Evolutionary conservation across 2,329 filamentous ascomycete genomes (phyloP), one percentile per base, ranked within the genome.

Genomic region (Botrytis squamosa): DNA sequence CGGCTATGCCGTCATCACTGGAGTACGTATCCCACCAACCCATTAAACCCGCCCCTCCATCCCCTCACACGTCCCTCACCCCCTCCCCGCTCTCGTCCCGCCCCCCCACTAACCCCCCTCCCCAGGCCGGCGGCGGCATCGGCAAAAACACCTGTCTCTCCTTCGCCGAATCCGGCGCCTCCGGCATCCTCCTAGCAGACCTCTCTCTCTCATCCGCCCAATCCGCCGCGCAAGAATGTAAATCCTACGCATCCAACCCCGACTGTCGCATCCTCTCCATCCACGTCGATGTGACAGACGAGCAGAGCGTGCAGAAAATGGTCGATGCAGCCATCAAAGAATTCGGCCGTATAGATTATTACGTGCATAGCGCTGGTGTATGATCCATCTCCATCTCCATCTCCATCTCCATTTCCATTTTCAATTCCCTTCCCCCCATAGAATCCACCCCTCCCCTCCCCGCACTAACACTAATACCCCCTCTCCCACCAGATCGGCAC

Each of bases 321-420:
- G 46, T 52, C 3, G 44, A 44, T 22, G 10, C 67, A 5, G 82
- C 84, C 29, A 78, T 88, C 22, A 75, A 81, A 33, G 82, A 83
- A 49, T 86, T 86, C 68, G 87, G 86, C 9, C 84, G 84, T 63
- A 83, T 89, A 25, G 85, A 88, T 75, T 86, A 87, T 9, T 85
- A 86, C 36, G 86, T 86, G 9, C 88, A 89, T 66, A 83, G 88
- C 8, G 88, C 88, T 0, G 75, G 76, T 25, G 74, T 77, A 60
- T 0, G 29, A 20, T 3, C 2, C 46, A 20, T 36, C 12, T 6
- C 9, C 8, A 22, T 36, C 12, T 3, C 20, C 16, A 7, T 1
- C 6, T 12, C 7, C 42, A 20, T 12, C 6, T 16, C 42, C 1
- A 42, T 12, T 38, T 10, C 7, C 38, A 40, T 1, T 38, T 38